Conservation (phyloP, 2,329 filamentous ascomycete genomes). For the Podosphaera aphanis region DNA sequence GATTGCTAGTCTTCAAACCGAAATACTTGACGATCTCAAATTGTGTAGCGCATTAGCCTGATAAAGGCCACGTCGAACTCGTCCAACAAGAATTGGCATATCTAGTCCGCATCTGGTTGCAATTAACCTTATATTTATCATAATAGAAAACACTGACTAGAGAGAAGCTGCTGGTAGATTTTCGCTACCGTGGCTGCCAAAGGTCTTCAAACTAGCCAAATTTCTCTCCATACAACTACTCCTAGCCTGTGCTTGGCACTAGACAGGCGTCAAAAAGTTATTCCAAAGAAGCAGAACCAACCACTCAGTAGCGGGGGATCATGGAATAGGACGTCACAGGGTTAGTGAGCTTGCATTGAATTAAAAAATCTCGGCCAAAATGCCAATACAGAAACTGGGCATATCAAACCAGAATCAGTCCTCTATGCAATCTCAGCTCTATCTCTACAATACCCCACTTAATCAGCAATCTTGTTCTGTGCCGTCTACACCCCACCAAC, state of each 20-base stretch:
- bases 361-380: conserved; percentile 23
- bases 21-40: conserved; percentile 16
- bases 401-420: conserved; percentile 11
- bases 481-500: conserved; percentile 79
- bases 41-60: conserved; percentile 16
- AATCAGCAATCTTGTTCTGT: conserved; percentile 67
- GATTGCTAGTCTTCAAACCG: conserved; percentile 18
- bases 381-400: conserved; percentile 15
- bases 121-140: conserved; percentile 31
- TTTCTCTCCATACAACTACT: conserved; percentile 31
- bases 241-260: conserved; percentile 25
- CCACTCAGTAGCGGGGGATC: conserved; percentile 16
- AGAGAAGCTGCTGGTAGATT: no score
- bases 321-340: conserved; percentile 37
- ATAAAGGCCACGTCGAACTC: conserved; percentile 9
- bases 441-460: conserved; percentile 24
- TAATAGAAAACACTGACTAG: conserved; percentile 24
- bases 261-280: conserved; percentile 30
- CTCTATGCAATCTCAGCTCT: conserved; percentile 14
- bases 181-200: conserved; percentile 40
- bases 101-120: conserved; percentile 17
- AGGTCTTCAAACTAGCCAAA: conserved; percentile 27
- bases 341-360: conserved; percentile 36
- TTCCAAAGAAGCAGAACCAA: conserved; percentile 13
- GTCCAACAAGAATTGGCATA: conserved; percentile 8